These are phyloP conservation scores for Erythrobasidium hasegawianum DNA, from an alignment of 1,284 basidiomycete species.

Conservation along the genomic window DNA sequence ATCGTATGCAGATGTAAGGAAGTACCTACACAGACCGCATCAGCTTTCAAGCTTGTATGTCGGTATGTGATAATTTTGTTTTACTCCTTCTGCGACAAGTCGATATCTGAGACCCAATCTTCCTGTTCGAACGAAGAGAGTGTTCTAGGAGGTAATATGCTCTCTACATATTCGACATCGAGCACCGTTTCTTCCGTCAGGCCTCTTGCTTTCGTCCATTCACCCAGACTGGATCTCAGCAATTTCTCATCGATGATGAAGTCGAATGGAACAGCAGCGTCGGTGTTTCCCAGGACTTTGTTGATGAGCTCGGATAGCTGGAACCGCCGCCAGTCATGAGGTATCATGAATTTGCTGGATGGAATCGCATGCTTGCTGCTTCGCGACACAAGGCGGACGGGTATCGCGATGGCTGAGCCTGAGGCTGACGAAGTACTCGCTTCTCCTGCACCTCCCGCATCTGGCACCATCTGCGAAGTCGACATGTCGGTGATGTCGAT, in stretches of 20 bases:
- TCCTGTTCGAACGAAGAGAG: slow-evolving; percentile 78
- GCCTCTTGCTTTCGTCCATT: slow-evolving; percentile 73
- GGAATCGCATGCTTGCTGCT: slow-evolving; percentile 72
- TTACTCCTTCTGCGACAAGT: slow-evolving; percentile 65
- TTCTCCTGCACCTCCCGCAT: slow-evolving; percentile 17
- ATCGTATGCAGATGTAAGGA: slow-evolving; percentile 50
- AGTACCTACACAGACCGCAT: slow-evolving; percentile 38
- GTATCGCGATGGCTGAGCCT: slow-evolving; percentile 46
- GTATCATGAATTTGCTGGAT: slow-evolving; percentile 89
- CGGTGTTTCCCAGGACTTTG: slow-evolving; percentile 65
- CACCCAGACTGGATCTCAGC: slow-evolving; percentile 66
- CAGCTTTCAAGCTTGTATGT: too few species aligned
- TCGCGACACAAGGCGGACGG: slow-evolving; percentile 76
- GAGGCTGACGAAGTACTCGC: background rate
- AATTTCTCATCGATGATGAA: slow-evolving; percentile 83
- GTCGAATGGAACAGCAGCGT: slow-evolving; percentile 78
- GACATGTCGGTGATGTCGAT: slow-evolving; percentile 4
- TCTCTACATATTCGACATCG: slow-evolving; percentile 91
- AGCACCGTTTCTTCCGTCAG: slow-evolving; percentile 69
- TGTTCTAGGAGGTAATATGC: slow-evolving; percentile 80
- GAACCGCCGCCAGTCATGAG: slow-evolving; percentile 81
- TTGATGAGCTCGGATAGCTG: slow-evolving; percentile 98
- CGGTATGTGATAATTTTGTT: too few species aligned
- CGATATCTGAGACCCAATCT: slow-evolving; percentile 88
- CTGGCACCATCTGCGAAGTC: background rate